Evolutionary conservation across 352 stramenopile genomes (phyloP).

Genomic region (Globisporangium sylvaticum): DNA sequence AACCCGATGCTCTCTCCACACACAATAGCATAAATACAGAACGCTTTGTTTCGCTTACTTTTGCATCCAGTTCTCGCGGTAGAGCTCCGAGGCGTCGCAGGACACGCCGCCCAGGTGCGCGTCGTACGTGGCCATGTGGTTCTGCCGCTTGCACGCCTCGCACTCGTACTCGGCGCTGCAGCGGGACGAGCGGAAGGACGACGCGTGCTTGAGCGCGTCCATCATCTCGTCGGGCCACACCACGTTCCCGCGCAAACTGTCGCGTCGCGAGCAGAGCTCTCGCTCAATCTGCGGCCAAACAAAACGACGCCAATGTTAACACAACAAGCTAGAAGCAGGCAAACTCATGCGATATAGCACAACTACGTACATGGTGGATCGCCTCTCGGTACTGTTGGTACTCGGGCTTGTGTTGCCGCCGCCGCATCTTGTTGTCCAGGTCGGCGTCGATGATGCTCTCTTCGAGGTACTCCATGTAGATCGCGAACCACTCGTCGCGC

Average conservation of each 20-base stretch:
- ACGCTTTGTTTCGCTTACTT: slow-evolving; percentile 21
- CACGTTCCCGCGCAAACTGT: slow-evolving; percentile 60
- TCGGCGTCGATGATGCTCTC: slow-evolving; percentile 57
- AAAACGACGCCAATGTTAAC: background rate
- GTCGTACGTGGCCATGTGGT: slow-evolving; percentile 57
- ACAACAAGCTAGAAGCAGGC: background rate
- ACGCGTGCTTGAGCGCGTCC: slow-evolving; percentile 39
- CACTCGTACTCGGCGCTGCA: slow-evolving; percentile 43
- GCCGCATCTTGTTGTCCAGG: slow-evolving; percentile 57
- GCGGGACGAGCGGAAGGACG: slow-evolving; percentile 31
- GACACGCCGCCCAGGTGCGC: slow-evolving; percentile 56
- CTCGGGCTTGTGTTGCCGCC: slow-evolving; percentile 24
- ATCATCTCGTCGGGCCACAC: slow-evolving; percentile 72
- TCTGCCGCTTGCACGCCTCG: slow-evolving; percentile 66
- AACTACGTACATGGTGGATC: slow-evolving; percentile 50
- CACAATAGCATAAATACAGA: background rate
- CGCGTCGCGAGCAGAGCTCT: slow-evolving; percentile 61
- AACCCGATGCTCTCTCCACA: background rate
- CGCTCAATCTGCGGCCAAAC: slow-evolving; percentile 54
- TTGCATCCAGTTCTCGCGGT: slow-evolving; percentile 60
- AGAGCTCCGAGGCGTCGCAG: slow-evolving; percentile 64
- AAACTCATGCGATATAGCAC: background rate
- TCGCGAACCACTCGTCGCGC: slow-evolving; percentile 74
- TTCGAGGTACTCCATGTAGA: slow-evolving; percentile 83
- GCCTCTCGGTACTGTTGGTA: slow-evolving; percentile 56